Conservation (phyloP, 202 grass and related monocot genomes). For the Cymbopogon flexuosus region DNA sequence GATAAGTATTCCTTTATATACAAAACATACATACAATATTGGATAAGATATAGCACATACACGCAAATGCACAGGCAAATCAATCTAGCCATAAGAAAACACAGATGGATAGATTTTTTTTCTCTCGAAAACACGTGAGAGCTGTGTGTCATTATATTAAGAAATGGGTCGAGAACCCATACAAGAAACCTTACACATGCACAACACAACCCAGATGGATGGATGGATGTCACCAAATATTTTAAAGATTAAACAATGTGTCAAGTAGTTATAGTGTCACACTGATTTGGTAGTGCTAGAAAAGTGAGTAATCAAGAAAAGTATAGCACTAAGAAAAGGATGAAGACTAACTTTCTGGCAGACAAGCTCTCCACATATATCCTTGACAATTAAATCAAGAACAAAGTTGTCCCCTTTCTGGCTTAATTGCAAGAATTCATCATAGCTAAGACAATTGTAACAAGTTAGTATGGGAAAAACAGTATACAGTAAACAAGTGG, state of each 20-base stretch:
- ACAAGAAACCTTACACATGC: background rate
- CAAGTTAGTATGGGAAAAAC: conserved; percentile 38
- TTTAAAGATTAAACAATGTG: background rate
- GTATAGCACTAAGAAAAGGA: background rate
- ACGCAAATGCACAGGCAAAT: conserved; percentile 11
- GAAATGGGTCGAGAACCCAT: too few relatives aligned
- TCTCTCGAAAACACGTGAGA: background rate
- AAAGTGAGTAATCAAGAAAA: background rate
- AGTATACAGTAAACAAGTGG: background rate
- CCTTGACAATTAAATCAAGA: conserved; percentile 94
- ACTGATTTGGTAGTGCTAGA: background rate
- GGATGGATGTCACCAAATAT: background rate
- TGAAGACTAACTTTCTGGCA: conserved; percentile 64
- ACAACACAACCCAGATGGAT: background rate
- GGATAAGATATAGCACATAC: background rate
- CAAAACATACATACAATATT: background rate
- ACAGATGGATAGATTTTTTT: conserved; percentile 1
- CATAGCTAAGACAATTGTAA: conserved; percentile 66
- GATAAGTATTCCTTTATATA: background rate
- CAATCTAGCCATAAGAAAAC: background rate
- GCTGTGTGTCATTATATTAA: too few relatives aligned
- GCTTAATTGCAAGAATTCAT: conserved; percentile 94
- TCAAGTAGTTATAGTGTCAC: background rate
- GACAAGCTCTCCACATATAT: conserved; percentile 93
- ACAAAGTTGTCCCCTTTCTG: conserved; percentile 96